Evolutionary conservation across 2,329 filamentous ascomycete genomes (phyloP), one percentile per base, ranked within the genome.

Genomic region (Chalara sp.): DNA sequence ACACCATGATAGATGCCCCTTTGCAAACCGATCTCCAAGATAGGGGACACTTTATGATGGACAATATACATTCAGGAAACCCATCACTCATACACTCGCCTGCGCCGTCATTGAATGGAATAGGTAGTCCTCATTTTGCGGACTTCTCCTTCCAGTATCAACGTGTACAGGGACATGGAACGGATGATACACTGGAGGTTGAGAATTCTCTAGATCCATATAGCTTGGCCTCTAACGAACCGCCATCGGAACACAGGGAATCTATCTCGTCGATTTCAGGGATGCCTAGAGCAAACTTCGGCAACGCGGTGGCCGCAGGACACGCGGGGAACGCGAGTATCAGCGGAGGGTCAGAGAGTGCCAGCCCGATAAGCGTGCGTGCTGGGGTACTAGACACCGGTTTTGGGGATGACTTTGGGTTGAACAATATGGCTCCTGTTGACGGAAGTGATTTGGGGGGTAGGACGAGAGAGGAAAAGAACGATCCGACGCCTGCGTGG

Each of bases 401-500:
- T 48, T 63, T 60, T 46, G 52, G 44, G 12, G 80, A 84, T 61
- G 81, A 84, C 47, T 83, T 84, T 56, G 79, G 76, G 7, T 65
- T 81, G 35, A 69, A 72, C 13, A 69, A 68, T 35, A 68, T 69
- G 44, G 69, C 67, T 13, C 70, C 71, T 31, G 70, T 69, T 33
- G 79, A 82, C 58, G 74, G 75, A 11, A 75, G 72, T n/a, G 79
- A 82, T 48, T 61, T 77, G 28, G 75, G 73, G 21, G 70, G 68
- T 46, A 78, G 77, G 60, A 60, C 68, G 33, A 82, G 79, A 62
- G 79, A 81, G 47, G 76, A 80, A 53, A 83, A 81, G 56, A 68
- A 74, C 5, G 80, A 80, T 47, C 72, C 76, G 6, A 72, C 78
- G 6, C 83, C 85, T 11, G 74, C 84, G 11, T 92, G 87, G 87